Evolutionary conservation across 306 rosid species (phyloP), one percentile per base, ranked within the genome.

Genomic region (Mimosa pudica): DNA sequence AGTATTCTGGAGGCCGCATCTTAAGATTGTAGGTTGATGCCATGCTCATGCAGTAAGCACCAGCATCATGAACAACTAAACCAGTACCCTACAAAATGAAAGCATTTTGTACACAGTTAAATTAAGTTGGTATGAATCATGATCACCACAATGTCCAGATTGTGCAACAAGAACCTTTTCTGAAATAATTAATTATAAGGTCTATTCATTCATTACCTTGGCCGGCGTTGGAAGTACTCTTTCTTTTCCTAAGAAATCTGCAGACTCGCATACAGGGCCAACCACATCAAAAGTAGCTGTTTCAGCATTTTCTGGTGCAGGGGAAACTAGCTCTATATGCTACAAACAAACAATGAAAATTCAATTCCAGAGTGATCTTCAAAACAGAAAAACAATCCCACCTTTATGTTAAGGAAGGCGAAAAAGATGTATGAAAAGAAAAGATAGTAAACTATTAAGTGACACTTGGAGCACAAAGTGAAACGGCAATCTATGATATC

Each of bases 21-120:
- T 92, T 92, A 66, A 95, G 94, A 88, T 95, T 92, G 87, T 92
- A 95, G 42, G 98, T 93, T 11, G 99, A 95, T 62, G 98, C 97
- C 99, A 95, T 95, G 88, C 98, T 95, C 98, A 92, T 92, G 85
- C 97, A 95, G 82, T 95, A 95, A 67, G 98, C 98, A 57, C 98
- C 98, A 4, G 98, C 98, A 82, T 95, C 99, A 57, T 95, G 99
- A 86, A 95, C 98, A 74, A 91, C 98, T 71, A 95, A 87, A 75
- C 99, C 99, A 77, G 91, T 77, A 78, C 96, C 99, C 99, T 95
- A 91, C 78, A 88, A 71, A 71, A 67, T 60, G 48, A 75, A 73
- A 67, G 71, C 48, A 36, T 16, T 57, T 85, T 54, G 85, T 75
- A 82, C 48, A 82, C 48, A 42, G 79, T 54, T 20, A 20, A 58